A percentile compares a stretch with the other conserved stretches of the same genome.
Conservation (phyloP, 2,329 filamentous ascomycete species). For the Colletotrichum liaoningense region DNA sequence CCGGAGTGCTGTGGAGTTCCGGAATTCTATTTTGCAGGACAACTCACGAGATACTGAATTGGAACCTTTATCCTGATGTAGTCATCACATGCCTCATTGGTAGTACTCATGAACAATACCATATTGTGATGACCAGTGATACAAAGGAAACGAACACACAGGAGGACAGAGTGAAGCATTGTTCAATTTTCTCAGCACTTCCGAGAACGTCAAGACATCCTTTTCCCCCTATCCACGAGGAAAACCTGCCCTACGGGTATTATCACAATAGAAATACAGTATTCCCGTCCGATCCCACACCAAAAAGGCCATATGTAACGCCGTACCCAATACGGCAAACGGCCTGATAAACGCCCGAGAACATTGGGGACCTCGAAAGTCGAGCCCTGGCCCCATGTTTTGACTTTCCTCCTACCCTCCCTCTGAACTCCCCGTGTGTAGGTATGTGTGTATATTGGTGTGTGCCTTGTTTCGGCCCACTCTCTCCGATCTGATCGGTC, state of each 20-base stretch:
- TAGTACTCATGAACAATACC: neutral
- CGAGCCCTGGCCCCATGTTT: neutral
- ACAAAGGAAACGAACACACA: neutral
- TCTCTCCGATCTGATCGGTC: conserved; percentile 25
- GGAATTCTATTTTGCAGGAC: neutral
- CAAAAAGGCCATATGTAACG: neutral
- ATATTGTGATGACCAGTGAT: neutral
- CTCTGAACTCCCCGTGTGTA: neutral
- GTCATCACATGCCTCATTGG: neutral
- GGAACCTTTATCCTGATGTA: neutral
- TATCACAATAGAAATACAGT: conserved; percentile 16
- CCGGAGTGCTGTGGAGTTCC: neutral
- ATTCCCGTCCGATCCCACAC: conserved; percentile 7
- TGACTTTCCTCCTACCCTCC: neutral
- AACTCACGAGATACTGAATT: neutral
- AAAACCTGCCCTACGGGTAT: neutral
- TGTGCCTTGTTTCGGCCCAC: conserved; percentile 21
- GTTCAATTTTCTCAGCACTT: neutral
- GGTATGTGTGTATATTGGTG: no score
- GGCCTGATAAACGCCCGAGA: neutral
- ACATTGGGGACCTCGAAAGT: neutral
- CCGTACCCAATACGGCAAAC: neutral
- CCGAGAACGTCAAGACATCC: neutral
- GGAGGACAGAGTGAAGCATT: neutral
- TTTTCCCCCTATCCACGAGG: no score